Evolutionary conservation across 768 basidiomycete genomes (phyloP).

Genomic region (Leucocoprinus birnbaumii): DNA sequence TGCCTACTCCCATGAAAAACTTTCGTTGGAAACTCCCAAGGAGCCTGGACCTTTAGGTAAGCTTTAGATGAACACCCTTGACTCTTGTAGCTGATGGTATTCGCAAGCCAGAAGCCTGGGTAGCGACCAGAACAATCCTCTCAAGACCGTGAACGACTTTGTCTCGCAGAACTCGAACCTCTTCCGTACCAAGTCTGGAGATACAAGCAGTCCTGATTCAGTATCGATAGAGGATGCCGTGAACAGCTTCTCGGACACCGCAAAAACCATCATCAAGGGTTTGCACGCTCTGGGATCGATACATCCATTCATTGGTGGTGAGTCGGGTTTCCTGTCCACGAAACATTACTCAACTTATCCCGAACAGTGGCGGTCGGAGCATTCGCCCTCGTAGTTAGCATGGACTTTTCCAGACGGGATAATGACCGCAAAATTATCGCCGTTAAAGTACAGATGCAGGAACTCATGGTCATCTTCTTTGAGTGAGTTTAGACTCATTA

Average conservation of each 20-base stretch:
- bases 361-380: slow-evolving; percentile 40
- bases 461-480: slow-evolving; percentile 42
- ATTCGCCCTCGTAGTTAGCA: slow-evolving; percentile 43
- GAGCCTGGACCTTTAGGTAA: slow-evolving; percentile 4
- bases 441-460: slow-evolving; percentile 45
- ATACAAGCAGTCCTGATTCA: background rate
- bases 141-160: slow-evolving; percentile 14
- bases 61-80: background rate
- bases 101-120: slow-evolving; percentile 6
- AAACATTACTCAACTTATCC: background rate
- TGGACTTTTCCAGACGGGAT: slow-evolving; percentile 45
- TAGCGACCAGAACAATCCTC: slow-evolving; percentile 5
- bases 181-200: slow-evolving; percentile 3
- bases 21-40: background rate
- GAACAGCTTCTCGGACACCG: slow-evolving; percentile 26
- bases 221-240: slow-evolving; percentile 27
- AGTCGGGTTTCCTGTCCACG: background rate
- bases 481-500: slow-evolving; percentile 27
- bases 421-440: slow-evolving; percentile 47
- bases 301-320: slow-evolving; percentile 35
- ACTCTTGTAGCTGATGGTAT: background rate
- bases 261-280: slow-evolving; percentile 26
- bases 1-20: slow-evolving; percentile 7
- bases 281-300: slow-evolving; percentile 27
- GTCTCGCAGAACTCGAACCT: slow-evolving; percentile 11